Base-by-base conservation (phyloP, 2,329 filamentous ascomycete species). In the Pseudogymnoascus sp. region DNA sequence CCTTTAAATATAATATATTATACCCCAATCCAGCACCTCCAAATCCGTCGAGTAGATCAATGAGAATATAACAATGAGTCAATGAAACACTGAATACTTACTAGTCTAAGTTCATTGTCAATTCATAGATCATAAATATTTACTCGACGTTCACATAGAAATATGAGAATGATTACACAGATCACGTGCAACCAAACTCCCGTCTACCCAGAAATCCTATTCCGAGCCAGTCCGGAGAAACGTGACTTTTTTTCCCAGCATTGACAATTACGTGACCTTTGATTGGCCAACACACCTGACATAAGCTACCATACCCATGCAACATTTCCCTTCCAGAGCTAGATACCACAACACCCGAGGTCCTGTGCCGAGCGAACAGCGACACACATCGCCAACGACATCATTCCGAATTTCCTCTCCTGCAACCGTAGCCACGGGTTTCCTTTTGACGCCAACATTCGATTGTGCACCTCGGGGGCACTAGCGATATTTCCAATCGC, bases 261-360 rank as follows among this genome's bases (percentile, higher is more conserved):
- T 56, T 56, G 49, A 56, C 49, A 56, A 56, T 56, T 56, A 56
- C 49, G 28, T 56, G 49, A 16, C 2, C 16, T 56, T 28, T 56
- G 49, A 56, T 56, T 56, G 49, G 49, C 28, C 49, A 56, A 56
- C 5, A 34, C 28, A 34, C 49, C n/a, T 56, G 49, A 56, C 49
- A 56, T 56, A 56, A 56, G 49, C 49, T 56, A 28, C 28, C 28
- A 56, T 56, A 34, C 49, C 49, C 49, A 34, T 34, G 49, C 7
- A 56, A 56, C 49, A 56, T 56, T 56, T 56, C 49, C 49, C 49
- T 56, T 56, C 49, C 49, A 34, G 37, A 43, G 38, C 43, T 61
- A 42, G 60, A 61, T 49, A 42, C 43, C 60, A 43, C 60, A 42
- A 61, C 38, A 61, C 60, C 60, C 60, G 60, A 61, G 60, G 60